These are phyloP conservation scores for Peterozyma toletana DNA, from an alignment of 805 yeast species.

Conservation along the genomic window DNA sequence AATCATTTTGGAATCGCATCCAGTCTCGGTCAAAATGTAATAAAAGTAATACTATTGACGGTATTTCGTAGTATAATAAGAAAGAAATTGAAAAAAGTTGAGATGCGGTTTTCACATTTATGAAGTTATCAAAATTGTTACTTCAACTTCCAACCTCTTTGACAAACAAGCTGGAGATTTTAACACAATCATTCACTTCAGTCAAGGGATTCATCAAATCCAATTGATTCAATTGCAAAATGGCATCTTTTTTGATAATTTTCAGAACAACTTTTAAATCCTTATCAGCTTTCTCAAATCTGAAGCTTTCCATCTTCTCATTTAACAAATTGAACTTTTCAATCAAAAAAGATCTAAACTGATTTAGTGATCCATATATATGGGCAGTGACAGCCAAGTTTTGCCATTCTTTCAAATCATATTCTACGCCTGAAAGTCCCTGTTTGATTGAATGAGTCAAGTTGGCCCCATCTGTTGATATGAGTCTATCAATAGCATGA, in stretches of 20 bases:
- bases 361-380: constrained; percentile 10
- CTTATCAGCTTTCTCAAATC: constrained; percentile 22
- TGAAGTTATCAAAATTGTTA: too few species aligned
- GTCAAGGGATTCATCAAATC: neutral
- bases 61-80: too few species aligned
- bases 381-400: constrained; percentile 6
- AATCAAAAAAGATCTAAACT: constrained; percentile 16
- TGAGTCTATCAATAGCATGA: constrained; percentile 32
- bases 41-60: too few species aligned
- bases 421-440: constrained; percentile 8
- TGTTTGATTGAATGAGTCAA: constrained; percentile 17
- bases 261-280: constrained; percentile 21
- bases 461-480: constrained; percentile 33
- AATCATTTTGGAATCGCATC: too few species aligned
- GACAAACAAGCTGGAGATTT: neutral
- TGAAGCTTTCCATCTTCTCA: constrained; percentile 19
- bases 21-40: too few species aligned
- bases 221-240: neutral
- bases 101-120: too few species aligned
- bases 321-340: constrained; percentile 17
- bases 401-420: constrained; percentile 2
- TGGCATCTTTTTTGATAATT: neutral
- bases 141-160: too few species aligned
- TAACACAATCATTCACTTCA: neutral
- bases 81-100: too few species aligned